Evolutionary conservation across 352 stramenopile genomes (phyloP).

Genomic region (Blastocystis sp.): DNA sequence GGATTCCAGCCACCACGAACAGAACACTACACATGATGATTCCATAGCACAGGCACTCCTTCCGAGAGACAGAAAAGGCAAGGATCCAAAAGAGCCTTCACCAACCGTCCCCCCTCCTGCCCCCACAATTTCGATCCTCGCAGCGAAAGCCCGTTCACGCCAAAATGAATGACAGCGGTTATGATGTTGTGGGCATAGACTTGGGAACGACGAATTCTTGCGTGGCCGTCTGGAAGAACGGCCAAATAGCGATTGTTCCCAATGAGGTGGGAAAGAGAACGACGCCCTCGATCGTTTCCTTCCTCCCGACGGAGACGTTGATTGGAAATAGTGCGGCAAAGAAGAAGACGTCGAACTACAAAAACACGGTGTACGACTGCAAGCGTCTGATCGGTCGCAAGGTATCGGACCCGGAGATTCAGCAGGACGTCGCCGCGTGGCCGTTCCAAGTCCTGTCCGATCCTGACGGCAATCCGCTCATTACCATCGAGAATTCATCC

Average conservation of each 20-base stretch:
- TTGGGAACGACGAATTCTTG: conserved; percentile 93
- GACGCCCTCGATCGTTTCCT: conserved; percentile 89
- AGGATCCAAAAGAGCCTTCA: too few relatives aligned
- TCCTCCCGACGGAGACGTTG: conserved; percentile 88
- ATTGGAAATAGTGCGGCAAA: conserved; percentile 89
- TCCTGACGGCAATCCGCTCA: conserved; percentile 11
- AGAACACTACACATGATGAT: too few relatives aligned
- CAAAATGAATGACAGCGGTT: neutral
- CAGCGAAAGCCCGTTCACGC: too few relatives aligned
- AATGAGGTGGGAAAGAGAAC: conserved; percentile 92
- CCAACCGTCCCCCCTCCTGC: too few relatives aligned
- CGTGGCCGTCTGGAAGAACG: conserved; percentile 93
- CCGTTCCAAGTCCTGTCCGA: conserved; percentile 9
- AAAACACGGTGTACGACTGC: conserved; percentile 62
- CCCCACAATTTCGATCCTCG: too few relatives aligned
- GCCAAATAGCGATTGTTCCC: conserved; percentile 87
- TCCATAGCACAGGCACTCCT: too few relatives aligned
- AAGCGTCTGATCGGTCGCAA: conserved; percentile 69
- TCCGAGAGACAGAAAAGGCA: too few relatives aligned
- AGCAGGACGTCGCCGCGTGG: conserved; percentile 45
- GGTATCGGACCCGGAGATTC: conserved; percentile 14
- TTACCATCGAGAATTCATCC: neutral
- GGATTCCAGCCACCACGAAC: too few relatives aligned
- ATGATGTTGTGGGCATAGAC: conserved; percentile 86
- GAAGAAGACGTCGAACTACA: conserved; percentile 74